These are phyloP conservation scores for Nelumbo lutea DNA, from an alignment of 164 flowering plant species.

Conservation along the genomic window DNA sequence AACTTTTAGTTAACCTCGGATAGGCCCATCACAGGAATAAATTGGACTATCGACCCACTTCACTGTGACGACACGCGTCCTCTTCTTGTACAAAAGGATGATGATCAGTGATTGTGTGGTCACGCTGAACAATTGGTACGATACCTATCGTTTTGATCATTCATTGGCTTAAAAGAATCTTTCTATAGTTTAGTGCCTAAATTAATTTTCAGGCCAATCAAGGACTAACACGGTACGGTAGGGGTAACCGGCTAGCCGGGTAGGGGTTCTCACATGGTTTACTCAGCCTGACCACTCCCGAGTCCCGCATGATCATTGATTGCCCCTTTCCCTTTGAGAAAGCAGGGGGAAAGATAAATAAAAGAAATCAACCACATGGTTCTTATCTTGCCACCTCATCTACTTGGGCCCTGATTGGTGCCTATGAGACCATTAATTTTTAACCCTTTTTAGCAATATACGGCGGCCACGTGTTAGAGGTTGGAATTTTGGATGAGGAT, in stretches of 20 bases:
- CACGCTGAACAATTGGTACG: too few species aligned
- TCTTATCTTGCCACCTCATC: conserved; percentile 24
- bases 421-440: neutral
- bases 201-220: too few species aligned
- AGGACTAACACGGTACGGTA: too few species aligned
- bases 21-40: neutral
- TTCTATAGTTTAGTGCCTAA: too few species aligned
- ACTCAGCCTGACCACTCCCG: too few species aligned
- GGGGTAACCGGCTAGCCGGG: too few species aligned
- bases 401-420: conserved; percentile 6
- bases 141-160: too few species aligned
- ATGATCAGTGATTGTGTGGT: too few species aligned
- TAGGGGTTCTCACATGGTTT: too few species aligned
- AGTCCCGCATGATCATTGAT: too few species aligned
- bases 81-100: neutral
- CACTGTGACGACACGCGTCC: neutral
- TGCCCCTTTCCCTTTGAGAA: neutral
- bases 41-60: neutral
- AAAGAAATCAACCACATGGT: neutral
- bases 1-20: neutral
- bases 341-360: conserved; percentile 5
- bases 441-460: neutral
- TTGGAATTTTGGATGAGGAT: neutral
- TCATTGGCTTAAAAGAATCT: too few species aligned
- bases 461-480: too few species aligned